These are phyloP conservation scores for Acanthochlamys bracteata DNA, from an alignment of 106 monocot genomes.

Conservation along the genomic window DNA sequence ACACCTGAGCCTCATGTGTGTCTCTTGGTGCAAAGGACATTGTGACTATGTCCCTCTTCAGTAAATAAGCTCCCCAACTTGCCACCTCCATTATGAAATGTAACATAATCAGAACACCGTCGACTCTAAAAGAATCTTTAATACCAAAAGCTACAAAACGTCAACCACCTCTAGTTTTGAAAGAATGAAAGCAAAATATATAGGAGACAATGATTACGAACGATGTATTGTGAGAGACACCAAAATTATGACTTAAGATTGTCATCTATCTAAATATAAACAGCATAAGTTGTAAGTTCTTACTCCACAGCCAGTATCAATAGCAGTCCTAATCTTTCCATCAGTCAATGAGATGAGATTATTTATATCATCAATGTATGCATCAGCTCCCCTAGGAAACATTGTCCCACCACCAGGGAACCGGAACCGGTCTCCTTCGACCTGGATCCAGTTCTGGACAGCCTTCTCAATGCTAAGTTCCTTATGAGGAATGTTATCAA, in stretches of 20 bases:
- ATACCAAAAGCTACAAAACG: too few species aligned
- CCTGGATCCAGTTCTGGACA: conserved; percentile 77
- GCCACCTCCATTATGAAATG: conserved; percentile 40
- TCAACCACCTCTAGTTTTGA: too few species aligned
- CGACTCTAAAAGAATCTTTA: background rate
- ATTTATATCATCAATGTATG: conserved; percentile 65
- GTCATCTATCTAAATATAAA: background rate
- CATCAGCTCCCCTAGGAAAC: conserved; percentile 65
- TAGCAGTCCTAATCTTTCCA: conserved; percentile 54
- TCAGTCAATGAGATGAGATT: conserved; percentile 33
- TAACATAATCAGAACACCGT: background rate
- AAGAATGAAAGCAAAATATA: too few species aligned
- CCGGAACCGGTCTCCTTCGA: conserved; percentile 39
- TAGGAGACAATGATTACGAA: too few species aligned
- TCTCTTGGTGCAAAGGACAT: conserved; percentile 50
- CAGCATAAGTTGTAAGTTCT: background rate
- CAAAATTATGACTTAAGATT: background rate
- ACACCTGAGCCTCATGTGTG: conserved; percentile 53
- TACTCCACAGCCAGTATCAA: conserved; percentile 76
- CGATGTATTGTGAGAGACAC: too few species aligned
- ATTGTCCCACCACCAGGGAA: conserved; percentile 75
- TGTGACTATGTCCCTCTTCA: conserved; percentile 34
- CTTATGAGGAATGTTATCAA: conserved; percentile 41
- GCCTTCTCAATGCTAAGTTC: conserved; percentile 72
- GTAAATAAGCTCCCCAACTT: conserved; percentile 55